Evolutionary conservation across 2,329 filamentous ascomycete genomes (phyloP), one percentile per base, ranked within the genome.

Genomic region (Verticillium nonalfalfae): DNA sequence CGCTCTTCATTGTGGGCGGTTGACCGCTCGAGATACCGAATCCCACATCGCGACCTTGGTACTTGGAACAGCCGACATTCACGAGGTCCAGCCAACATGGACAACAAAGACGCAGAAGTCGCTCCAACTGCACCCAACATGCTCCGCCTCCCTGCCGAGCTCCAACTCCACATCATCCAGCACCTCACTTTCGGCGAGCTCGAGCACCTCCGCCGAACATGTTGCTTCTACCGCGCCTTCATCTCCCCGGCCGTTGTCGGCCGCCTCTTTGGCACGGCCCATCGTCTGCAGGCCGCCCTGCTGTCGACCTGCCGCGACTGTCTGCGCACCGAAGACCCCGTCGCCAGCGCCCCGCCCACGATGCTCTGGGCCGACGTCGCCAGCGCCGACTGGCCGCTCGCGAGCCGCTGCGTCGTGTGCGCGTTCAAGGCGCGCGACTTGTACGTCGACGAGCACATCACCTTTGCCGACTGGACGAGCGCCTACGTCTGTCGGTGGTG

Each of bases 401-500:
- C 73, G 33, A 76, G 72, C 62, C 70, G 70, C 34, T 81, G 79
- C 59, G 66, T 79, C 54, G 64, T 67, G 18, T 81, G 79, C 61
- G 71, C 75, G 5, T 68, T 74, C 14, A 66, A 67, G 13, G 63
- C 65, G 3, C 66, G 70, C 13, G 76, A 77, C 5, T 72, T 75
- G 6, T 67, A 69, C 18, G 70, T 78, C 4, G 78, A 77, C 5
- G 66, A 67, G n/a, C 70, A 68, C 65, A 71, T 78, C n/a, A 66
- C 66, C 0, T 69, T 80, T 52, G 77, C 70, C 6, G 75, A 75
- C 54, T 66, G 67, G 18, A 64, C 67, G 10, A 66, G 64, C 4
- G 71, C 73, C 36, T 79, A 72, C 69, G 69, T 77, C 11, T 81
- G 79, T 55, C 73, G 78, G 5, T 80, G 77, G 72, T 81, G 79